phyloP scores from a whole-genome alignment of 1,139 yeast genomes.

The Taiozyma sp. region DNA sequence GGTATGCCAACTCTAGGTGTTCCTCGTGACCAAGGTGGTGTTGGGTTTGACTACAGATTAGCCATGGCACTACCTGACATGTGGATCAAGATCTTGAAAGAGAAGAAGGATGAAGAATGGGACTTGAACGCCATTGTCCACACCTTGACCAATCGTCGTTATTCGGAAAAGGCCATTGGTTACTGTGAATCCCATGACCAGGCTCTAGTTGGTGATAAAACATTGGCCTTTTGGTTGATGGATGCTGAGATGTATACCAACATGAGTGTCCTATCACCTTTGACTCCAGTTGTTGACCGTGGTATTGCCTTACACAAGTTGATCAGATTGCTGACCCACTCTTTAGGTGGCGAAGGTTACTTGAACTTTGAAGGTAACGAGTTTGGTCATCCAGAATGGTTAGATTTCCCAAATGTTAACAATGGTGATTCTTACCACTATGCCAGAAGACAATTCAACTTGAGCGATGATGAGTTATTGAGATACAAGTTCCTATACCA shows the following conservation, averaged over 20 bases:
- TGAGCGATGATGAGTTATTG: conserved; percentile 71
- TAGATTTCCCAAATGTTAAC: conserved; percentile 91
- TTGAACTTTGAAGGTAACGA: conserved; percentile 96
- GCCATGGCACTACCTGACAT: conserved; percentile 98
- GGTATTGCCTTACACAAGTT: conserved; percentile 88
- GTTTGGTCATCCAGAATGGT: conserved; percentile 99
- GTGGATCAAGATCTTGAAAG: conserved; percentile 96
- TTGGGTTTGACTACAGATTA: conserved; percentile 87
- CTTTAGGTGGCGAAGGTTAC: conserved; percentile 94
- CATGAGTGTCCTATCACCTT: conserved; percentile 73
- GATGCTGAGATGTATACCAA: conserved; percentile 97
- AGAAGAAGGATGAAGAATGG: conserved; percentile 85
- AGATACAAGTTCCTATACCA: conserved; percentile 72
- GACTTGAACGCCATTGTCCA: conserved; percentile 74
- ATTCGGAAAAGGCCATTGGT: conserved; percentile 84
- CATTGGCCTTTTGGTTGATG: conserved; percentile 97
- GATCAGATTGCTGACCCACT: conserved; percentile 79
- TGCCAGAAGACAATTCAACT: conserved; percentile 90
- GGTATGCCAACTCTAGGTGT: conserved; percentile 96
- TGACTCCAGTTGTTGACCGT: conserved; percentile 76
- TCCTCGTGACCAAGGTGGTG: conserved; percentile 70
- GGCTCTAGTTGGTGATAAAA: conserved; percentile 95
- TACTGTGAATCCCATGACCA: conserved; percentile 97
- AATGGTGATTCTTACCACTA: conserved; percentile 86
- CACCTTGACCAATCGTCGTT: conserved; percentile 83